Evolutionary conservation across 345 rosid species (phyloP).

Genomic region (Linum trigynum): DNA sequence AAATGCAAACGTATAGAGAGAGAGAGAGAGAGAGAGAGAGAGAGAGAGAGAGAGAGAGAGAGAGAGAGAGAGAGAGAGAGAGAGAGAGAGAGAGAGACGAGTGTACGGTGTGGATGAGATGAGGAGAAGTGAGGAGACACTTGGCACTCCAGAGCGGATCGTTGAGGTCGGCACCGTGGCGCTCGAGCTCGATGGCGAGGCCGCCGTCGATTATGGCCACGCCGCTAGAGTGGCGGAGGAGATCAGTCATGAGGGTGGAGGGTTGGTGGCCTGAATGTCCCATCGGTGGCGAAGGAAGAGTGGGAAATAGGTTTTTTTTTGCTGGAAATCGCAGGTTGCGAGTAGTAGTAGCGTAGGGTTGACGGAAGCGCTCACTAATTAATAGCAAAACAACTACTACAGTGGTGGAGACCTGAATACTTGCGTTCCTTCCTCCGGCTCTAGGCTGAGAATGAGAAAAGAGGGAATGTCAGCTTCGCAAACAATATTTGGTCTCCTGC

Average conservation of each 20-base stretch:
- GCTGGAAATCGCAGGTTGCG: background rate
- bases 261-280: conserved; percentile 18
- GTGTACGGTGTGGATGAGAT: conserved; percentile 45
- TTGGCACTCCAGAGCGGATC: conserved; percentile 87
- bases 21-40: conserved; percentile 11
- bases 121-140: conserved; percentile 62
- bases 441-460: too few relatives aligned
- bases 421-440: too few relatives aligned
- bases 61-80: background rate
- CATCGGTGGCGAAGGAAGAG: conserved; percentile 8
- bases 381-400: too few relatives aligned
- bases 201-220: conserved; percentile 62
- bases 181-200: conserved; percentile 75
- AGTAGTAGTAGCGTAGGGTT: background rate
- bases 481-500: too few relatives aligned
- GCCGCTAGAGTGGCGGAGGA: conserved; percentile 47
- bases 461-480: too few relatives aligned
- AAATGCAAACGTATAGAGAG: conserved; percentile 4
- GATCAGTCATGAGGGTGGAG: conserved; percentile 37
- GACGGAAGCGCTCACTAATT: too few relatives aligned
- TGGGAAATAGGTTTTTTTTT: background rate
- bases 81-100: conserved; percentile 11
- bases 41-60: conserved; percentile 12
- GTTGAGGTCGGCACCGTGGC: conserved; percentile 69
- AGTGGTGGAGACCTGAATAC: too few relatives aligned